A percentile compares a stretch with the other conserved stretches of the same genome.
phyloP scores from a whole-genome alignment of 2,329 filamentous ascomycete species.

The Aspergillus oerlinghausenensis region DNA sequence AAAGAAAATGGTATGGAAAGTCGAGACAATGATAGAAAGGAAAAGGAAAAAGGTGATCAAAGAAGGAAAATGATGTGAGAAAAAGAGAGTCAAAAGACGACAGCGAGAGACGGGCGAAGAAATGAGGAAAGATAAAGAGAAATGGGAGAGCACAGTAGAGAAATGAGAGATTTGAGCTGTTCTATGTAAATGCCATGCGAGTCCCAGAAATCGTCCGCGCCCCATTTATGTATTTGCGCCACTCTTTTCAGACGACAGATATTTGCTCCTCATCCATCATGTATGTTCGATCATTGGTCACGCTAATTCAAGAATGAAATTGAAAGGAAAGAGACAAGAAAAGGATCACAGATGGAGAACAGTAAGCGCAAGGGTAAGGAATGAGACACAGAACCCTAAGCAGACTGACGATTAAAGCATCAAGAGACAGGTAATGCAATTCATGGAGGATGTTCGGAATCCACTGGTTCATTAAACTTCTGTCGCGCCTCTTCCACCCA shows the following conservation, averaged over 20 bases:
- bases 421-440: conserved; percentile 9
- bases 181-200: conserved; percentile 38
- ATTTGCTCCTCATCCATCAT: conserved; percentile 35
- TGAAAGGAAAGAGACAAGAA: conserved; percentile 6
- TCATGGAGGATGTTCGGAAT: conserved; percentile 35
- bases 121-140: background rate
- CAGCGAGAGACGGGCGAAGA: conserved; percentile 16
- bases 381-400: background rate
- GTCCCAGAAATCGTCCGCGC: conserved; percentile 34
- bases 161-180: conserved; percentile 27
- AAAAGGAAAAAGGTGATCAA: conserved; percentile 4
- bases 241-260: conserved; percentile 27
- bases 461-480: conserved; percentile 45
- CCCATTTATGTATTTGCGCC: conserved; percentile 37
- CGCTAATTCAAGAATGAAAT: conserved; percentile 37
- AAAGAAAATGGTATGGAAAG: conserved; percentile 24
- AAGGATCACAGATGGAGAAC: conserved; percentile 8
- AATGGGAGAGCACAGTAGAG: conserved; percentile 21
- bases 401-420: conserved; percentile 1
- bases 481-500: conserved; percentile 64
- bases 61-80: conserved; percentile 1
- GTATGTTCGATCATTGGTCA: conserved; percentile 39
- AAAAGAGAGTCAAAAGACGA: conserved; percentile 17
- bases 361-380: conserved; percentile 1
- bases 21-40: conserved; percentile 14